Evolutionary conservation across 208 protist genomes (phyloP).

Genomic region (Blechomonas ayalai): DNA sequence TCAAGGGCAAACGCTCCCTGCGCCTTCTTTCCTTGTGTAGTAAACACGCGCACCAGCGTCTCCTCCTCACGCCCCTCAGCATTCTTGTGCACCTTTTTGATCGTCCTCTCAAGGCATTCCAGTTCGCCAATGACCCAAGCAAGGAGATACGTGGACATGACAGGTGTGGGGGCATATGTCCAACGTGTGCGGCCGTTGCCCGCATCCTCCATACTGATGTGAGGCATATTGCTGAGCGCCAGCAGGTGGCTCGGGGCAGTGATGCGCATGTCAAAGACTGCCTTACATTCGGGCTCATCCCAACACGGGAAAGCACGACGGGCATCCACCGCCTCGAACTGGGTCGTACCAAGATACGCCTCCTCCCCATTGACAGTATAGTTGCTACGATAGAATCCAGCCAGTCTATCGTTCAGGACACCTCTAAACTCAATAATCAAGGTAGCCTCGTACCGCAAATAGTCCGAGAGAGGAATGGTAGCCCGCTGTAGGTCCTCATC

Average conservation of each 20-base stretch:
- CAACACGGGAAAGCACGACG: conserved; percentile 92
- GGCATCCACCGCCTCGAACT: conserved; percentile 92
- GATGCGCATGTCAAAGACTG: conserved; percentile 91
- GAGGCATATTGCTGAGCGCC: conserved; percentile 89
- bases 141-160: conserved; percentile 96
- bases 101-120: conserved; percentile 32
- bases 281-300: conserved; percentile 93
- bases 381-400: conserved; percentile 91
- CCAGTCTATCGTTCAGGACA: conserved; percentile 87
- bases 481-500: conserved; percentile 22
- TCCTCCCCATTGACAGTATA: conserved; percentile 74
- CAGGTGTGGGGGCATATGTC: conserved; percentile 70
- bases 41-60: conserved; percentile 45
- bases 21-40: conserved; percentile 27
- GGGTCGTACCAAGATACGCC: conserved; percentile 68
- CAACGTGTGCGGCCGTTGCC: conserved; percentile 15
- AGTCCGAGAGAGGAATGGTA: conserved; percentile 20
- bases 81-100: conserved; percentile 11
- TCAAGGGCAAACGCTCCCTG: conserved; percentile 73
- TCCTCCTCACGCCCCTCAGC: conserved; percentile 6
- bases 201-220: conserved; percentile 9
- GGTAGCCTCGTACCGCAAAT: conserved; percentile 16
- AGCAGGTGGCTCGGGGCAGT: conserved; percentile 44
- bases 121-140: conserved; percentile 92
- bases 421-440: conserved; percentile 83